Conservation (phyloP, 1,284 basidiomycete genomes). For the Ganoderma multipileum region DNA sequence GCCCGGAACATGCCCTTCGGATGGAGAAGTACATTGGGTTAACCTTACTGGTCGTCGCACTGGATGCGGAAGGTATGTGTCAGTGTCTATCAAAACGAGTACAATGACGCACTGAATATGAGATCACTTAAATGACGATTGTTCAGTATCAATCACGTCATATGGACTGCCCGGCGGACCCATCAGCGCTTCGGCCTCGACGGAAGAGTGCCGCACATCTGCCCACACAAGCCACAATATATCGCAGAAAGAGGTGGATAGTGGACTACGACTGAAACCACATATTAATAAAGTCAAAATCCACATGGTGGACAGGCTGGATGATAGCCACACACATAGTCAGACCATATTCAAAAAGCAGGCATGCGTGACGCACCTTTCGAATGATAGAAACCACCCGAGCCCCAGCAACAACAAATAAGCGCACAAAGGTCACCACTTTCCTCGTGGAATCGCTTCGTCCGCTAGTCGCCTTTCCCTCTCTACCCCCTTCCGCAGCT, state of each 20-base stretch:
- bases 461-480: constrained; percentile 15
- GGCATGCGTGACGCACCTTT: background rate
- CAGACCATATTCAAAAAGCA: background rate
- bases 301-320: background rate
- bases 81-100: background rate
- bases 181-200: background rate
- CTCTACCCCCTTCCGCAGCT: constrained; percentile 17
- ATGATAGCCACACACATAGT: background rate
- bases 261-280: background rate
- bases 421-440: background rate
- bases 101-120: background rate
- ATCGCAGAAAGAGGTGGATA: background rate
- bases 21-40: background rate
- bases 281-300: constrained; percentile 1
- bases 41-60: background rate
- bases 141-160: background rate
- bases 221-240: background rate
- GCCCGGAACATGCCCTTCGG: background rate
- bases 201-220: background rate
- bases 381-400: no score
- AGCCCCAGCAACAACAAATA: background rate
- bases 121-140: background rate
- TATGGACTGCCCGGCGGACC: background rate
- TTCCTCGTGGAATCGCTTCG: constrained; percentile 19
- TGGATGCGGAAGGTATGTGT: background rate